phyloP scores from a whole-genome alignment of 2,329 filamentous ascomycete species.

The Aspergillus alliaceus region DNA sequence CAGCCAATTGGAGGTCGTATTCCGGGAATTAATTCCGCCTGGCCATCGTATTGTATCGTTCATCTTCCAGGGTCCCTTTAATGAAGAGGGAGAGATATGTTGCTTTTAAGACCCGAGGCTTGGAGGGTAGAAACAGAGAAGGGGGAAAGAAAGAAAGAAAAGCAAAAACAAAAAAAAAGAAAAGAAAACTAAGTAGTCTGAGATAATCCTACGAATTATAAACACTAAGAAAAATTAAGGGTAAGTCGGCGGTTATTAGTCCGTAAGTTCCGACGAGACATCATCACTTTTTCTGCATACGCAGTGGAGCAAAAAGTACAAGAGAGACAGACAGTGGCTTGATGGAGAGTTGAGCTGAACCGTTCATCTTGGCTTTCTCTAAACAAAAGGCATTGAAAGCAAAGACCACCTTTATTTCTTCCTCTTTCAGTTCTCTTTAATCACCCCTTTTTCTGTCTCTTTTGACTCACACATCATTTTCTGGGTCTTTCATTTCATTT shows the following conservation, averaged over 20 bases:
- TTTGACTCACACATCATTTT: neutral
- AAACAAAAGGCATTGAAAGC: neutral
- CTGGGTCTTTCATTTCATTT: neutral
- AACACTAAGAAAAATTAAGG: slow-evolving; percentile 3
- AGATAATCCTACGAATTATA: no score
- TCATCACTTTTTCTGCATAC: neutral
- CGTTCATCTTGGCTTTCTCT: slow-evolving; percentile 1
- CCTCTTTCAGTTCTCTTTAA: neutral
- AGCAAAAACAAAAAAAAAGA: slow-evolving; percentile 1
- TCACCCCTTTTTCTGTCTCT: neutral
- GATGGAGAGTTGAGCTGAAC: slow-evolving; percentile 1
- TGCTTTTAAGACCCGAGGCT: no score
- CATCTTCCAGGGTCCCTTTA: no score
- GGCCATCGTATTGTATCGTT: no score
- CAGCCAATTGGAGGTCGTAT: neutral
- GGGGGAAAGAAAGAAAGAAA: no score
- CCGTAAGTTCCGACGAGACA: neutral
- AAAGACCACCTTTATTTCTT: neutral
- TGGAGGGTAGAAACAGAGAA: no score
- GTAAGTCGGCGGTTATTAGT: neutral
- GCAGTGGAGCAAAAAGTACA: neutral
- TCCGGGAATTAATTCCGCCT: neutral
- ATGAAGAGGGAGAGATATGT: no score
- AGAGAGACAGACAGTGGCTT: neutral
- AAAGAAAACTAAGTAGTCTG: no score